Base-by-base conservation (phyloP, 2,329 filamentous ascomycete species). In the Penicillium sp. region DNA sequence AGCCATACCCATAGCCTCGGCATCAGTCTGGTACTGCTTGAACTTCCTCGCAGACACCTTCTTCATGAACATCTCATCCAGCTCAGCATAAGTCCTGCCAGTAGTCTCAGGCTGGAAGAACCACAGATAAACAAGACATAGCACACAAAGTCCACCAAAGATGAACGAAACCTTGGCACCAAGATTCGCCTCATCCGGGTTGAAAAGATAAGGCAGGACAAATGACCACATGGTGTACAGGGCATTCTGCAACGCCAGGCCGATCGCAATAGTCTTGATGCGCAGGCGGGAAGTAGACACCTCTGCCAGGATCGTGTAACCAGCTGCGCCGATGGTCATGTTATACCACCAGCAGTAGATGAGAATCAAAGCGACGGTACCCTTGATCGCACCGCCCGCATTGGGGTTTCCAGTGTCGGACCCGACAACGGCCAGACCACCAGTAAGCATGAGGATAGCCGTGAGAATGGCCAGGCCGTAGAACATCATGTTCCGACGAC, bases 111-210 rank as follows among this genome's bases (percentile, higher is more conserved):
- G 60, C 44, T 58, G 69, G 54, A 63, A 73, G 55, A 73, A 71
- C 66, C 69, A 78, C 39, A 66, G 41, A 60, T 70, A 77, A n/a
- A 74, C 60, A 10, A 72, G 60, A 24, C 63, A 72, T 9, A 75
- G 43, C 2, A 75, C 58, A 9, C 69, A 65, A 16, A 77, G 56
- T 0, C 67, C 76, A 0, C 71, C 73, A 57, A 78, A 81, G 4
- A 80, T 66, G 50, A 80, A 80, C 0, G 70, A 70, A 0, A 76
- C 76, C 63, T 79, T 79, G 1, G 73, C 77, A 7, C 75, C 74
- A 0, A 81, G 68, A 16, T 78, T 75, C 0, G 69, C 69, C 49
- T 75, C 62, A 61, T 76, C 70, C 0, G 75, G 73, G 54, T 76
- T 78, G 58, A 77, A 75, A 1, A 77, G 58, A 22, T 74, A 74